phyloP scores from a whole-genome alignment of 1,284 basidiomycete species.

The Tausonia pullulans region DNA sequence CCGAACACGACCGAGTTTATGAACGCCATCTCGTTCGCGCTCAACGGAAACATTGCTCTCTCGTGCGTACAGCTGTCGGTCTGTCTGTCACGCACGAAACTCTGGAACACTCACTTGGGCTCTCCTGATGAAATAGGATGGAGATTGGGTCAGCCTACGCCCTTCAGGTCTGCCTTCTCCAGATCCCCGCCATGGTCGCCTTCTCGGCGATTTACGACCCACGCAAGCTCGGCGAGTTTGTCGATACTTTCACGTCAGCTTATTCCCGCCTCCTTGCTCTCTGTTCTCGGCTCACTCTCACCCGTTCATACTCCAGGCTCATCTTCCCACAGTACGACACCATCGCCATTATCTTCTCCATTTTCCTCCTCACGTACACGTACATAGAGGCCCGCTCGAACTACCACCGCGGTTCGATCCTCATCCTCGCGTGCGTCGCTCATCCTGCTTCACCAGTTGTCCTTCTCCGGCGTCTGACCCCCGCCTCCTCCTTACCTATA shows the following conservation, averaged over 20 bases:
- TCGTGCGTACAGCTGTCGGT: constrained; percentile 46
- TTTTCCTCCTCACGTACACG: constrained; percentile 96
- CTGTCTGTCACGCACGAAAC: neutral
- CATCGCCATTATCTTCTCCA: constrained; percentile 81
- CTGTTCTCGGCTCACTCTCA: constrained; percentile 2
- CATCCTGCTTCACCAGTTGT: neutral
- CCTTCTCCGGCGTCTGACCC: neutral
- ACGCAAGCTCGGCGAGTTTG: constrained; percentile 63
- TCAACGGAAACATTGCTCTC: constrained; percentile 93
- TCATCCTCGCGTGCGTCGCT: constrained; percentile 63
- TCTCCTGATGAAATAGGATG: constrained; percentile 54
- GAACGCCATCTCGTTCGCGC: constrained; percentile 99
- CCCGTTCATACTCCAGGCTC: constrained; percentile 45
- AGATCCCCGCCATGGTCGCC: constrained; percentile 97
- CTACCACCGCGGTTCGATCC: constrained; percentile 87
- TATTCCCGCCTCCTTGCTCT: neutral
- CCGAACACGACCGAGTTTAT: constrained; percentile 99
- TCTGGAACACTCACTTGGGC: neutral
- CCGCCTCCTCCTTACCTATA: neutral
- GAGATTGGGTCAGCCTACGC: constrained; percentile 99
- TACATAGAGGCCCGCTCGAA: constrained; percentile 98
- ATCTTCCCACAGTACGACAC: constrained; percentile 99
- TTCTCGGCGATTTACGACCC: constrained; percentile 91
- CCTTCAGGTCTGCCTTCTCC: constrained; percentile 91
- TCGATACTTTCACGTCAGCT: constrained; percentile 59